These are phyloP conservation scores for Talaromyces stipitatus DNA, from an alignment of 495 filamentous ascomycete genomes.

Conservation along the genomic window DNA sequence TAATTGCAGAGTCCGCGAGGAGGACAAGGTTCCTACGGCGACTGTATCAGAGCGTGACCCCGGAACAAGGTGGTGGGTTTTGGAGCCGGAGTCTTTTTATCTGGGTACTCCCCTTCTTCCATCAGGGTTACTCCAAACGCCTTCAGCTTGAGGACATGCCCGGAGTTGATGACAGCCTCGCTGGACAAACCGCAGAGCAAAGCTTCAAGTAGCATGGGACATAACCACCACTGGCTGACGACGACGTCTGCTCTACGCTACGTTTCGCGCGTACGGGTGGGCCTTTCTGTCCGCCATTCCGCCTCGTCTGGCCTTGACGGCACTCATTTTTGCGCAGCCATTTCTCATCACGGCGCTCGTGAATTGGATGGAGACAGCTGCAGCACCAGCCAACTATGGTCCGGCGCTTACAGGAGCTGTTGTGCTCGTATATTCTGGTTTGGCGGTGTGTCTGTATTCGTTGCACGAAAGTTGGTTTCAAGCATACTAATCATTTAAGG, in stretches of 20 bases:
- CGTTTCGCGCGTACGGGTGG: conserved; percentile 38
- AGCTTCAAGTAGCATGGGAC: not conserved
- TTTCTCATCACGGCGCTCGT: conserved; percentile 51
- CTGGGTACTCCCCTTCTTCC: conserved; percentile 52
- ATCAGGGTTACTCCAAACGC: conserved; percentile 16
- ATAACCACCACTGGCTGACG: not conserved
- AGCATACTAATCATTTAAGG: conserved; percentile 8
- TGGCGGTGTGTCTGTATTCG: conserved; percentile 40
- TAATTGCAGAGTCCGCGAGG: conserved; percentile 45
- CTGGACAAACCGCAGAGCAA: conserved; percentile 3
- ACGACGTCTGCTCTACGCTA: conserved; percentile 32
- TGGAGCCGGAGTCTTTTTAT: conserved; percentile 44
- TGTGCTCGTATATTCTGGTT: conserved; percentile 38
- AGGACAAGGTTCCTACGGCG: conserved; percentile 47
- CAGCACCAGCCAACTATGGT: conserved; percentile 28
- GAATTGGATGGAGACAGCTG: conserved; percentile 33
- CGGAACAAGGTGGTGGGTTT: conserved; percentile 48
- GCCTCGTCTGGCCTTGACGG: conserved; percentile 47
- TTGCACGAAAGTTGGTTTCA: conserved; percentile 25
- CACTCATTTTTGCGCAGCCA: conserved; percentile 56
- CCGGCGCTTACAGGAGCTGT: conserved; percentile 47
- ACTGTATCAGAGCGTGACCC: not conserved
- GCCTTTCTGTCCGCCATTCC: conserved; percentile 39
- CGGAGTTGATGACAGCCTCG: conserved; percentile 9
- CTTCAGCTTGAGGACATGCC: conserved; percentile 22